A percentile compares a stretch with the other conserved stretches of the same genome.
Evolutionary conservation across 371 early-diverging fungal genomes (phyloP).

Genomic region (Nosema granulosis): DNA sequence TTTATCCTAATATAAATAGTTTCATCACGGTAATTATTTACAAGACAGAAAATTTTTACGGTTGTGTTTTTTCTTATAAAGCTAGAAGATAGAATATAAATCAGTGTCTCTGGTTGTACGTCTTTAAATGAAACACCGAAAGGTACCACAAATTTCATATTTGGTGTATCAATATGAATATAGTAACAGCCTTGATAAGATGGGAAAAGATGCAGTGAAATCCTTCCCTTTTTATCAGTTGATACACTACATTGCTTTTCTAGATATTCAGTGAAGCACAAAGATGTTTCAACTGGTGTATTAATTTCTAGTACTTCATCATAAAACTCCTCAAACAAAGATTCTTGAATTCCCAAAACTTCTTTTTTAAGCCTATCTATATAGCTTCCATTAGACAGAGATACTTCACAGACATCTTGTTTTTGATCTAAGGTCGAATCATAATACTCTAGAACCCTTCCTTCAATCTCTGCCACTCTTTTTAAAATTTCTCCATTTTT

Average conservation of each 20-base stretch:
- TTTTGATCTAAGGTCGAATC: too few relatives aligned
- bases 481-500: too few relatives aligned
- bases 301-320: background rate
- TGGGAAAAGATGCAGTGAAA: background rate
- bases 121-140: too few relatives aligned
- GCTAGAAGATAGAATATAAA: background rate
- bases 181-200: background rate
- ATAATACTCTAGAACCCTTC: too few relatives aligned
- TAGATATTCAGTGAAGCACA: background rate
- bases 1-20: background rate
- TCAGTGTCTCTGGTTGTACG: background rate
- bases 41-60: background rate
- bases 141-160: background rate
- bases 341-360: background rate
- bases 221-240: background rate
- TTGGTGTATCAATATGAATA: background rate
- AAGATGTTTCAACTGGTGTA: background rate
- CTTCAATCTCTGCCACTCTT: too few relatives aligned
- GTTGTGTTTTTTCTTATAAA: background rate
- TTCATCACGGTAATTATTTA: background rate
- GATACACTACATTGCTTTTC: background rate
- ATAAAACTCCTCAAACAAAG: background rate
- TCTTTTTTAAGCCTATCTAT: background rate
- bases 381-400: background rate
- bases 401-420: too few relatives aligned